These are phyloP conservation scores for Russula vinacea DNA, from an alignment of 768 basidiomycete genomes.

Conservation along the genomic window DNA sequence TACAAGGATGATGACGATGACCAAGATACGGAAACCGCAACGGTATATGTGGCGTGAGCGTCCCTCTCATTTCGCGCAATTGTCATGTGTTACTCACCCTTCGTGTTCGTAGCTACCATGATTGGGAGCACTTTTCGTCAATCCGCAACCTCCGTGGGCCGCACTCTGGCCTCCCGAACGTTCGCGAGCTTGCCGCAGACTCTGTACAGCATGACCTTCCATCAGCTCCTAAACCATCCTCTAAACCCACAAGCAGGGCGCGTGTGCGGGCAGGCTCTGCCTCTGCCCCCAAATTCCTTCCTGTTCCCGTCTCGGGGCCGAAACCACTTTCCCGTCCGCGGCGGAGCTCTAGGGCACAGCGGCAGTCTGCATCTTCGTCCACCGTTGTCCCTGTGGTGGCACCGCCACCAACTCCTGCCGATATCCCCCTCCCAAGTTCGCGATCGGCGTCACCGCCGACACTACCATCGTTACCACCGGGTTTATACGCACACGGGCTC, in stretches of 20 bases:
- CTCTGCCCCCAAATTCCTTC: constrained; percentile 25
- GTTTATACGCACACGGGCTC: constrained; percentile 33
- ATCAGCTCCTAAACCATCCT: constrained; percentile 33
- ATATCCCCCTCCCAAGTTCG: constrained; percentile 40
- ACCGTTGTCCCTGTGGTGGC: constrained; percentile 12
- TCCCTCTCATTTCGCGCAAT: constrained; percentile 25
- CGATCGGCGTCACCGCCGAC: constrained; percentile 38
- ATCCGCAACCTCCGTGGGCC: constrained; percentile 85
- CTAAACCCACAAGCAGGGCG: constrained; percentile 33
- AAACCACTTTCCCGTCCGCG: constrained; percentile 25
- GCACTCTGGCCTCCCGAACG: constrained; percentile 67
- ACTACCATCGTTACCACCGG: constrained; percentile 34
- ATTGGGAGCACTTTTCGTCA: constrained; percentile 95
- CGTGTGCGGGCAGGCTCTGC: constrained; percentile 23
- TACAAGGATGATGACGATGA: constrained; percentile 34
- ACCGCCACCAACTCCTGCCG: constrained; percentile 35
- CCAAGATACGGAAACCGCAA: constrained; percentile 38
- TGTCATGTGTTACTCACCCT: neutral
- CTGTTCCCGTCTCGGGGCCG: constrained; percentile 24
- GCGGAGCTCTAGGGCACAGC: constrained; percentile 18
- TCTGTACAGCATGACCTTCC: constrained; percentile 35
- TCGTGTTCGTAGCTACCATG: constrained; percentile 61
- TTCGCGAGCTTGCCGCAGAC: constrained; percentile 48
- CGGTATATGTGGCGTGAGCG: constrained; percentile 81
- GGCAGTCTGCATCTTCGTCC: constrained; percentile 12